These are phyloP conservation scores for Blepharisma japonicum DNA, from an alignment of 73 alveolate species.

Conservation along the genomic window DNA sequence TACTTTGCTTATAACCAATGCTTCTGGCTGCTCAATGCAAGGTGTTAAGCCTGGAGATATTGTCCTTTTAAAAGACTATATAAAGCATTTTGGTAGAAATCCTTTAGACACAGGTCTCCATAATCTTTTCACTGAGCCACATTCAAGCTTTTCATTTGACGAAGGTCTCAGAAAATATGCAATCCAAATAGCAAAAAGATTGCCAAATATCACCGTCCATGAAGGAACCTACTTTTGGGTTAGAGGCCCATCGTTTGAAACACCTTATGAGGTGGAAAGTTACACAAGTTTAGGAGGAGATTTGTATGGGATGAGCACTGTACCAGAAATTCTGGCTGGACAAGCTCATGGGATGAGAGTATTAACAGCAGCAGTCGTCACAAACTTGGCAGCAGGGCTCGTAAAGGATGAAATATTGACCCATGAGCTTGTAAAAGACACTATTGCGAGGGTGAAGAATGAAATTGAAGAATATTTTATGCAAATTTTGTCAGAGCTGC, in stretches of 20 bases:
- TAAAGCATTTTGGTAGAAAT: constrained; percentile 26
- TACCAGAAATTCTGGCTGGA: constrained; percentile 45
- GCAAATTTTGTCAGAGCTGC: background rate
- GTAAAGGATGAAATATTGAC: background rate
- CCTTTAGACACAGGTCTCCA: constrained; percentile 32
- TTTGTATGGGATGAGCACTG: constrained; percentile 47
- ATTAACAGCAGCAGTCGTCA: constrained; percentile 18
- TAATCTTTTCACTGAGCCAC: constrained; percentile 23
- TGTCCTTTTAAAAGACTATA: constrained; percentile 33
- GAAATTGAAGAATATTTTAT: constrained; percentile 16
- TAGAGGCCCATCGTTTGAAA: constrained; percentile 43
- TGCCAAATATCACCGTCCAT: background rate
- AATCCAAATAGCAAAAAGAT: background rate
- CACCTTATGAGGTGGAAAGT: constrained; percentile 20
- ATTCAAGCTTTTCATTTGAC: background rate
- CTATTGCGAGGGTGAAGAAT: background rate
- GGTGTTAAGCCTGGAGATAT: constrained; percentile 34
- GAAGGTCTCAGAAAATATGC: constrained; percentile 30
- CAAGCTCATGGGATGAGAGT: constrained; percentile 27
- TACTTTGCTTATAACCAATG: constrained; percentile 31
- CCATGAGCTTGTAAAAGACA: constrained; percentile 2
- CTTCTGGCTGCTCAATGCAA: constrained; percentile 42
- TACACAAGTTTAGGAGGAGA: constrained; percentile 40
- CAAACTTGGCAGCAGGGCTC: constrained; percentile 44
- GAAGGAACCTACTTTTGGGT: constrained; percentile 40